phyloP scores from a whole-genome alignment of 1,284 basidiomycete genomes.

The Mycosarcoma mackinlayi region DNA sequence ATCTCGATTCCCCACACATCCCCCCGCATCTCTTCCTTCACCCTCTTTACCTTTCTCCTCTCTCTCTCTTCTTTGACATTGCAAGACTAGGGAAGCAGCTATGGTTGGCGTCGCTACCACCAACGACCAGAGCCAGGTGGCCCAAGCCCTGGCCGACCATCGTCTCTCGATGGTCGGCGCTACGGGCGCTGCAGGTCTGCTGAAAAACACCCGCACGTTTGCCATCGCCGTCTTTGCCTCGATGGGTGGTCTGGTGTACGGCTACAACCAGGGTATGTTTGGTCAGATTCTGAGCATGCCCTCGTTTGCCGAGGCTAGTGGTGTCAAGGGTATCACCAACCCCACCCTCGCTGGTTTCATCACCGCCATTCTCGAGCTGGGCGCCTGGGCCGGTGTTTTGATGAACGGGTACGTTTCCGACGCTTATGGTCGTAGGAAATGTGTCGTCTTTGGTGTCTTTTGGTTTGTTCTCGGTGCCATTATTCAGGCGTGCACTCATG shows the following conservation, averaged over 20 bases:
- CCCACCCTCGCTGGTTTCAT: constrained; percentile 75
- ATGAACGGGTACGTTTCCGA: constrained; percentile 77
- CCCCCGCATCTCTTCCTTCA: constrained; percentile 1
- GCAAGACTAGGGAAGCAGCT: constrained; percentile 4
- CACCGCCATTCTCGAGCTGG: constrained; percentile 82
- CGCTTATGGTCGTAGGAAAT: constrained; percentile 75
- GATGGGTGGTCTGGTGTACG: constrained; percentile 81
- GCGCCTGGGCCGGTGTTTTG: constrained; percentile 78
- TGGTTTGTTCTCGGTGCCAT: constrained; percentile 79
- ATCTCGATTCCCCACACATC: background rate
- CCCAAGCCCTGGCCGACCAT: constrained; percentile 37
- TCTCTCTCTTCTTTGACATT: background rate
- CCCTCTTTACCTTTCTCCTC: background rate
- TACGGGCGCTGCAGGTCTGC: constrained; percentile 50
- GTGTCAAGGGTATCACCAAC: constrained; percentile 77
- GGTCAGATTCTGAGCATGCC: constrained; percentile 80
- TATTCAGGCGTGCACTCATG: constrained; percentile 75
- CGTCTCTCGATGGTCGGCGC: constrained; percentile 46
- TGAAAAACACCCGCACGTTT: constrained; percentile 53
- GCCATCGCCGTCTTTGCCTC: constrained; percentile 71
- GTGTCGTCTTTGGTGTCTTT: constrained; percentile 77
- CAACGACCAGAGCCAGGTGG: constrained; percentile 13
- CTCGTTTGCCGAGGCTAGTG: constrained; percentile 77
- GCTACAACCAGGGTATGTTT: constrained; percentile 76
- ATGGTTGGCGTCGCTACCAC: constrained; percentile 16